These are phyloP conservation scores for Talaromyces sp. DNA, from an alignment of 2,329 filamentous ascomycete species.

Conservation along the genomic window DNA sequence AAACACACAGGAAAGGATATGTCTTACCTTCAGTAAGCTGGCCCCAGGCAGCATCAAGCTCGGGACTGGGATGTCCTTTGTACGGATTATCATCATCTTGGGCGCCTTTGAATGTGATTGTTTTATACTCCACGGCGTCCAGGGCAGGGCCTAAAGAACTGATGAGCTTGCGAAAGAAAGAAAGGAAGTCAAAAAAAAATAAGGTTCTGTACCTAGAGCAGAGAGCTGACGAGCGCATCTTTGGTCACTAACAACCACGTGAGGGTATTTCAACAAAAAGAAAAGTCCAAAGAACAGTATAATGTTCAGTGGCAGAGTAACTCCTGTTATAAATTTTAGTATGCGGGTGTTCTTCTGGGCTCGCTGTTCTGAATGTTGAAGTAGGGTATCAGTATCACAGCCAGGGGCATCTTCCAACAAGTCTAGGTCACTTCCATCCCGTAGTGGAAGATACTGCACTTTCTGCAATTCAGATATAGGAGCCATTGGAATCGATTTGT, in stretches of 20 bases:
- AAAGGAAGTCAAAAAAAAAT: no score
- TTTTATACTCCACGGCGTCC: background rate
- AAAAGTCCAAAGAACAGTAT: background rate
- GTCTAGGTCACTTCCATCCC: no score
- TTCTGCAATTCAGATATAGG: no score
- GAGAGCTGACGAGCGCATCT: slow-evolving; percentile 6
- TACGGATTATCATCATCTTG: slow-evolving; percentile 1
- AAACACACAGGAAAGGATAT: background rate
- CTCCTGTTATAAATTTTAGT: background rate
- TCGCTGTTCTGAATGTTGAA: background rate
- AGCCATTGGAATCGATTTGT: no score
- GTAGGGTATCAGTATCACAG: background rate
- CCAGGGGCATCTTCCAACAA: background rate
- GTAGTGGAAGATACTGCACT: no score
- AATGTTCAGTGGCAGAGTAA: background rate
- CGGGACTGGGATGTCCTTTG: slow-evolving; percentile 2
- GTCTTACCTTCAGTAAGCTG: background rate
- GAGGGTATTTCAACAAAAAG: background rate
- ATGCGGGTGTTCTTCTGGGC: background rate
- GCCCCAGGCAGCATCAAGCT: background rate
- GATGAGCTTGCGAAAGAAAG: background rate
- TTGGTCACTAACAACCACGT: background rate
- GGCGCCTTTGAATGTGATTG: background rate
- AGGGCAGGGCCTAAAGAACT: background rate
- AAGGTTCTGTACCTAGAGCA: background rate